phyloP scores from a whole-genome alignment of 2,329 filamentous ascomycete genomes.

The Aspergillus udagawae region DNA sequence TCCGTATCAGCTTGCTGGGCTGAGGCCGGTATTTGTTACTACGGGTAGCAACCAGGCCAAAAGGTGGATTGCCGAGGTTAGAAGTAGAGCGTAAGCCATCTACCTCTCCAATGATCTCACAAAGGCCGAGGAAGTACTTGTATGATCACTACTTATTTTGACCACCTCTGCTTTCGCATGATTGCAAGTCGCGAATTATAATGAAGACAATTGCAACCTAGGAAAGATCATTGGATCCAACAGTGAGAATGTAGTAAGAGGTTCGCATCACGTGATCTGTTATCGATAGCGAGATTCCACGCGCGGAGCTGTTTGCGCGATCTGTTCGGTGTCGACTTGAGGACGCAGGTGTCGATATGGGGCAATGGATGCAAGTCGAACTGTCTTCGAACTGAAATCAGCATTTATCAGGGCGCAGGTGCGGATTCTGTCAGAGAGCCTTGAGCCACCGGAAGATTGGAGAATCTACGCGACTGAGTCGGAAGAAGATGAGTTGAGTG shows the following conservation, averaged over 20 bases:
- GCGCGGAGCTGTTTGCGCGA: neutral
- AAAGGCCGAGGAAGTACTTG: constrained; percentile 2
- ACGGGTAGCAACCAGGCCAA: constrained; percentile 2
- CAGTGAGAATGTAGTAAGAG: neutral
- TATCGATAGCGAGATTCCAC: constrained; percentile 6
- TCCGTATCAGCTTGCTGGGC: neutral
- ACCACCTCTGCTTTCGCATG: neutral
- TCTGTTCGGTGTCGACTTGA: neutral
- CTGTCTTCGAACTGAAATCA: constrained; percentile 49
- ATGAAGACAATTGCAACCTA: neutral
- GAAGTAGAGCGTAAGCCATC: neutral
- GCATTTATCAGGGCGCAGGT: constrained; percentile 50
- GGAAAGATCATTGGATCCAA: neutral
- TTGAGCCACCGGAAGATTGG: constrained; percentile 47
- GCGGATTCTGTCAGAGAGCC: constrained; percentile 48
- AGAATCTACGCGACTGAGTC: constrained; percentile 40
- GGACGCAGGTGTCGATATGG: constrained; percentile 11
- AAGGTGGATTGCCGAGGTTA: constrained; percentile 27
- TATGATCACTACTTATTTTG: neutral
- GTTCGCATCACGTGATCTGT: neutral
- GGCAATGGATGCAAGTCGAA: constrained; percentile 38
- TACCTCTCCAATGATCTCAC: neutral
- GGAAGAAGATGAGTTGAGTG: constrained; percentile 43
- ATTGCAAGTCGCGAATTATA: neutral
- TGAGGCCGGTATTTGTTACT: constrained; percentile 1